phyloP scores from a whole-genome alignment of 805 yeast species.

The Naumovozyma castellii region DNA sequence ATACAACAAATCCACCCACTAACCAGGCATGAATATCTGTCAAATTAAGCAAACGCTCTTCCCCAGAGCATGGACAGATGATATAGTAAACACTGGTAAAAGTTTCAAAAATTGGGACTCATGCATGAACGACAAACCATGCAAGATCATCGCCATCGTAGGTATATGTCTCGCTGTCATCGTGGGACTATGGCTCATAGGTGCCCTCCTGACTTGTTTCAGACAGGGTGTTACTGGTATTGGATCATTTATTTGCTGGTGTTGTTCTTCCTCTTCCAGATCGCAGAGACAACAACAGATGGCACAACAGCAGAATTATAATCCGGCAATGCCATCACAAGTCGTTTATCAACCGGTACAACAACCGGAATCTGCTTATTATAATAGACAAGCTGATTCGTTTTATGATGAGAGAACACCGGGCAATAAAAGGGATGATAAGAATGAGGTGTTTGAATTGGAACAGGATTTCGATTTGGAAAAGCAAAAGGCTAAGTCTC shows the following conservation, averaged over 20 bases:
- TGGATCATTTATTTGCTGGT: slow-evolving; percentile 44
- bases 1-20: neutral
- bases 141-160: slow-evolving; percentile 70
- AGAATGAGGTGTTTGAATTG: slow-evolving; percentile 20
- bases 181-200: slow-evolving; percentile 46
- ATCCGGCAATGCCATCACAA: slow-evolving; percentile 13
- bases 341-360: slow-evolving; percentile 27
- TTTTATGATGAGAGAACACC: slow-evolving; percentile 2
- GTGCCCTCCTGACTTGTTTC: slow-evolving; percentile 45
- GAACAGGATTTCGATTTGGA: slow-evolving; percentile 28
- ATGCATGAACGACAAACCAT: slow-evolving; percentile 68
- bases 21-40: neutral
- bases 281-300: slow-evolving; percentile 10
- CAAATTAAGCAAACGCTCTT: slow-evolving; percentile 2
- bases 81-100: slow-evolving; percentile 29
- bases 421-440: neutral
- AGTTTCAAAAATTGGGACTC: slow-evolving; percentile 63
- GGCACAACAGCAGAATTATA: slow-evolving; percentile 2
- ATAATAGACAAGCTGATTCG: slow-evolving; percentile 8
- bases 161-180: slow-evolving; percentile 53
- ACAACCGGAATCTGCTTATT: slow-evolving; percentile 19
- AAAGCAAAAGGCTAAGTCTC: slow-evolving; percentile 16
- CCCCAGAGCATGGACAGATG: slow-evolving; percentile 15
- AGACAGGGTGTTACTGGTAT: slow-evolving; percentile 49
- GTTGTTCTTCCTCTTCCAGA: slow-evolving; percentile 27